Conservation (phyloP, 345 rosid genomes). For the Aquilaria sinensis region DNA sequence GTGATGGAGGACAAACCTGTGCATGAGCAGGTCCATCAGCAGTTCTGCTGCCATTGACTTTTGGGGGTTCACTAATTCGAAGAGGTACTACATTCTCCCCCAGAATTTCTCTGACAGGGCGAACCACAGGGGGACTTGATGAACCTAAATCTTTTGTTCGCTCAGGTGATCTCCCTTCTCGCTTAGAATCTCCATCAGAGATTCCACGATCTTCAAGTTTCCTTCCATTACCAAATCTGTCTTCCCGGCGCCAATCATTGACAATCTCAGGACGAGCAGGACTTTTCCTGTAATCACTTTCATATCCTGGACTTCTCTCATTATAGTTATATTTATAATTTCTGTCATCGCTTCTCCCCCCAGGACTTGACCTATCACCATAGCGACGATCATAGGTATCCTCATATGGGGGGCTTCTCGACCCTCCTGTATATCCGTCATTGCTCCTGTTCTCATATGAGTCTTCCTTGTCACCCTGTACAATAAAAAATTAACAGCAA, state of each 20-base stretch:
- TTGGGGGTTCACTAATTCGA: constrained; percentile 84
- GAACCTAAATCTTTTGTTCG: constrained; percentile 48
- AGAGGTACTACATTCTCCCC: constrained; percentile 82
- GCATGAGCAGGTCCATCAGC: constrained; percentile 38
- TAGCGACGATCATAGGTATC: constrained; percentile 65
- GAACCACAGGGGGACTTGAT: constrained; percentile 72
- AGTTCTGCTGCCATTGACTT: constrained; percentile 48
- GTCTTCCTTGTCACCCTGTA: constrained; percentile 74
- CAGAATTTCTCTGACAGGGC: constrained; percentile 88
- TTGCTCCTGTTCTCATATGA: constrained; percentile 37
- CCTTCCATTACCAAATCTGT: constrained; percentile 75
- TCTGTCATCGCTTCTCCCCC: constrained; percentile 59
- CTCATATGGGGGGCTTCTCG: constrained; percentile 85
- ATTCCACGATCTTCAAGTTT: constrained; percentile 45
- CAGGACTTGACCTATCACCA: constrained; percentile 75
- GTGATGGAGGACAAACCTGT: constrained; percentile 43
- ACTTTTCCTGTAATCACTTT: constrained; percentile 47
- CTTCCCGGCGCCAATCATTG: constrained; percentile 93
- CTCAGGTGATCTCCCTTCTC: constrained; percentile 72
- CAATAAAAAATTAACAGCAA: not conserved
- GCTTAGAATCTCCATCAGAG: constrained; percentile 51
- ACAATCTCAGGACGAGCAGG: constrained; percentile 68
- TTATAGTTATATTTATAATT: constrained; percentile 35
- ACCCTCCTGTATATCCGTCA: constrained; percentile 50
- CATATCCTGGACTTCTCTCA: constrained; percentile 70